Conservation (phyloP, 2,329 filamentous ascomycete genomes). For the Ophiostoma montium region DNA sequence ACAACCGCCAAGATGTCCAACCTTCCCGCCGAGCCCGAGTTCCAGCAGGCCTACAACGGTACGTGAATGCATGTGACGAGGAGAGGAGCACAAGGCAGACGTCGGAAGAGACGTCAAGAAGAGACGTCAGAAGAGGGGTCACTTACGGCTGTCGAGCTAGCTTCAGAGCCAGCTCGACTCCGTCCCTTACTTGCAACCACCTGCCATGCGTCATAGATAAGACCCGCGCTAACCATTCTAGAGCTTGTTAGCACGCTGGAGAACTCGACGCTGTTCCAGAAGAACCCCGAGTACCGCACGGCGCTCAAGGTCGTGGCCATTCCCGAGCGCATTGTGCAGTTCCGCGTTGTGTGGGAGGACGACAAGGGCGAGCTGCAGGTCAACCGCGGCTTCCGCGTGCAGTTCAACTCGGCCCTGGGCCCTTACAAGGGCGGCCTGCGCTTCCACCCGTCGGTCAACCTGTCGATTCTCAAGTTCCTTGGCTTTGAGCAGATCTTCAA, state of each 20-base stretch:
- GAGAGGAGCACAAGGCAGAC: no score
- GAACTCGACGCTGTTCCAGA: constrained; percentile 80
- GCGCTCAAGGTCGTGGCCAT: constrained; percentile 78
- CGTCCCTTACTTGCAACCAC: no score
- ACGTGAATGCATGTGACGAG: constrained; percentile 19
- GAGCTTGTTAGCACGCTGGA: constrained; percentile 93
- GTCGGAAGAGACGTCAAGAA: no score
- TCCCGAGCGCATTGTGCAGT: constrained; percentile 92
- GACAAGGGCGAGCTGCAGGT: constrained; percentile 80
- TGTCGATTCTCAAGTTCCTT: constrained; percentile 83
- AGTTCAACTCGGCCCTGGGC: constrained; percentile 95
- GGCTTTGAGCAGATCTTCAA: constrained; percentile 99
- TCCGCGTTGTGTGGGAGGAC: constrained; percentile 94
- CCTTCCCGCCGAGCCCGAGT: constrained; percentile 82
- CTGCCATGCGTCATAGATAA: no score
- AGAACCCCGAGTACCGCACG: constrained; percentile 88
- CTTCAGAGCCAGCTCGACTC: no score
- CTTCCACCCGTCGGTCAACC: constrained; percentile 81
- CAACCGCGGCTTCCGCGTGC: constrained; percentile 90
- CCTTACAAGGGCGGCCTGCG: constrained; percentile 97
- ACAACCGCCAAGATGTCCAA: constrained; percentile 52
- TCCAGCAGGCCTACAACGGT: constrained; percentile 97
- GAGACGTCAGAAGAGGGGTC: no score
- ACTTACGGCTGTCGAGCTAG: no score
- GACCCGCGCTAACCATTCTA: constrained; percentile 22